Evolutionary conservation across 192 early-diverging fungal species (phyloP), one percentile per base, ranked within the genome.

Genomic region (Globomyces pollinis-pini): DNA sequence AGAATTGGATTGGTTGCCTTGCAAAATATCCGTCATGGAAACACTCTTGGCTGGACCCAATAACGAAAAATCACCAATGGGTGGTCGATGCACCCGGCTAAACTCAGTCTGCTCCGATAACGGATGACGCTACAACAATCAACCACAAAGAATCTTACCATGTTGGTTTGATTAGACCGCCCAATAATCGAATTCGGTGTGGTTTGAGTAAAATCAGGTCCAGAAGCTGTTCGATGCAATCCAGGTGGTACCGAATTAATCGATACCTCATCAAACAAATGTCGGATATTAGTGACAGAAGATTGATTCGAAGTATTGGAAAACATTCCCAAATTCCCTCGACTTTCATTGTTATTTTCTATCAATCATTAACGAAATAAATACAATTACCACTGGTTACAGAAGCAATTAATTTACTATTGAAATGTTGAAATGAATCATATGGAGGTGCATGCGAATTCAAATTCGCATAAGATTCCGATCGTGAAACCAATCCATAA

Each of bases 391-490:
- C 57, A 5, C 64, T 29, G 23, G 66, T 67, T 42, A 73, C 71
- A 29, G 73, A 60, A 36, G 75, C 72, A 16, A 84, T 29, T 1
- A 78, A 60, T 45, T 77, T 82, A 56, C 66, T 74, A 57, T 76
- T 79, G 58, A 86, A 80, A 36, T 81, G 78, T 35, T 77, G 68
- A 56, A 84, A 82, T 7, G 82, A 66, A 44, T 83, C 86, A 50
- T 72, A 77, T 47, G 44, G 44, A n/a, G n/a, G 54, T 20, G 45
- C 53, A 30, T 62, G 71, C 5, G 68, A 65, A 20, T 65, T 56
- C 30, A 79, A 49, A 41, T 75, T 79, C 2, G 70, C 68, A 67
- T 73, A 79, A 51, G 60, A 67, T 57, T 38, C 69, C 20, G 60
- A 45, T 38, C 50, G 53, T 23, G 43, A 51, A 60, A 47, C 47